Conservation (phyloP, 192 early-diverging fungal species). For the Umbelopsis vinacea region DNA sequence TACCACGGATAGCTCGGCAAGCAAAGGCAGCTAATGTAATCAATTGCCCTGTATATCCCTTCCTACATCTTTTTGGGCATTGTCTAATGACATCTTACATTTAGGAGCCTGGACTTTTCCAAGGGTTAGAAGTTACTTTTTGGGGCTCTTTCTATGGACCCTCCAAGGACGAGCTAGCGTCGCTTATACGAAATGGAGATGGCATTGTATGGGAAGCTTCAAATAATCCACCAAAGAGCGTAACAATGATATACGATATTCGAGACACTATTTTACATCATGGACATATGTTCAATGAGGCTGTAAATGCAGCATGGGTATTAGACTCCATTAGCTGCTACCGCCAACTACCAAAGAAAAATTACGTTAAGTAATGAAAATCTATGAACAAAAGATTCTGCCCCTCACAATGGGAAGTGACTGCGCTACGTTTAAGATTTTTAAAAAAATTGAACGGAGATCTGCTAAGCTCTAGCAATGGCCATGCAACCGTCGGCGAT, state of each 20-base stretch:
- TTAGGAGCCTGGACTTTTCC: background rate
- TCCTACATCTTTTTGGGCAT: background rate
- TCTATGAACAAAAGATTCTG: background rate
- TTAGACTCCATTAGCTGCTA: slow-evolving; percentile 13
- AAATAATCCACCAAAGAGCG: background rate
- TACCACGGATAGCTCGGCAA: slow-evolving; percentile 1
- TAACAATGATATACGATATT: background rate
- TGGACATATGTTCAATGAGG: background rate
- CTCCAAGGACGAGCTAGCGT: background rate
- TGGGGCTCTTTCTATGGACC: background rate
- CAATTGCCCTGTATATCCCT: too few relatives aligned
- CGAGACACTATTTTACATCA: background rate
- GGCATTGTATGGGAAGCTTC: background rate
- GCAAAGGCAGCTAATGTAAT: background rate
- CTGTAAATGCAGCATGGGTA: background rate
- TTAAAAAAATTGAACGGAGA: slow-evolving; percentile 3
- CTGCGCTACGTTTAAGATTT: background rate
- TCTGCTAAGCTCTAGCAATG: background rate
- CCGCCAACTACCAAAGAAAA: background rate
- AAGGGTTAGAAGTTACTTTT: background rate
- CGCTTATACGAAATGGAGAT: background rate
- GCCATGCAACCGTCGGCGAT: slow-evolving; percentile 10
- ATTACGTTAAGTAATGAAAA: background rate
- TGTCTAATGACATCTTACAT: background rate
- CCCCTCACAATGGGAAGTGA: background rate